Evolutionary conservation across 345 rosid species (phyloP), one percentile per base, ranked within the genome.

Genomic region (Gossypium mustelinum): DNA sequence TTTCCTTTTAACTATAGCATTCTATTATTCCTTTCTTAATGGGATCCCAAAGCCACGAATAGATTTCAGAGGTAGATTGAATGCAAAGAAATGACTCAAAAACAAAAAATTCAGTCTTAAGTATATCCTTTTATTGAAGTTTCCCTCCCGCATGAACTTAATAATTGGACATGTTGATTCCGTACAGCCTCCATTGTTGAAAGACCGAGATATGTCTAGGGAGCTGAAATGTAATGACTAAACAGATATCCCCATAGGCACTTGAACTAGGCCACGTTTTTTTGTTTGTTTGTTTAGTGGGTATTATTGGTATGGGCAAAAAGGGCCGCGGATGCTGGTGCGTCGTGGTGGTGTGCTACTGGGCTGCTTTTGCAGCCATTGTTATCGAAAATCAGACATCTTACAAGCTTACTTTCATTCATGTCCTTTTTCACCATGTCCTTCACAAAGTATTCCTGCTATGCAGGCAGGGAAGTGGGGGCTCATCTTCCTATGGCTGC

Each of bases 1-100:
- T 59, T 59, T 59, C 9, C 64, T 60, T 60, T 60, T 60, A 25
- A 13, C 64, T 5, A 4, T 60, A 27, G 41, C 64, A 25, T 60
- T 60, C 43, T 27, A 60, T 60, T 25, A 60, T 60, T 60, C 64
- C 43, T 81, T 81, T n/a, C 83, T 81, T 77, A 12, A 58, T 5
- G 25, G 43, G 13, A 10, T 9, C 13, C 13, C 20, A 52, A 69
- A 51, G 56, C 71, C 64, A 60, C n/a, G 18, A 29, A 12, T 72
- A 56, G 55, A 18, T 2, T 29, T 39, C 10, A 39, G 24, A 58
- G 60, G 47, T 71, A 43, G 70, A 65, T 65, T 44, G 70, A 18
- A 18, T 43, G 4, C 2, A 44, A 65, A 65, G 70, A 65, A 10
- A 43, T 11, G 17, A n/a, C 24, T 64, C 13, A 64, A 43, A 41